A percentile compares a stretch with the other conserved stretches of the same genome.
Conservation (phyloP, 2,329 filamentous ascomycete genomes). For the Niveomyces coronatus region DNA sequence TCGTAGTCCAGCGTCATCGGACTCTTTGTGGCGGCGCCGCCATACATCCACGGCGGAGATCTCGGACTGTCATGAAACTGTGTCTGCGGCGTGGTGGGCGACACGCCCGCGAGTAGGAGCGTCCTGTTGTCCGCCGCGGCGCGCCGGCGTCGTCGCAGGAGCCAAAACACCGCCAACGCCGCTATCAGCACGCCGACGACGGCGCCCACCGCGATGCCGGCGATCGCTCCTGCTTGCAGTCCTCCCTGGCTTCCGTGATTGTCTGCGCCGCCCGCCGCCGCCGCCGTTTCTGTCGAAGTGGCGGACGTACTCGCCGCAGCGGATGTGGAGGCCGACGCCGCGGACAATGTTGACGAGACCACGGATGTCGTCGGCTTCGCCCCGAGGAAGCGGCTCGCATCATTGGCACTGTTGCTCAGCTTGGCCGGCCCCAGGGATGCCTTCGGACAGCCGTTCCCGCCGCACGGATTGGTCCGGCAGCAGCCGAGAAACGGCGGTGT, state of each 20-base stretch:
- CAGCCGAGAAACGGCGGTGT: conserved; percentile 29
- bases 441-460: conserved; percentile 15
- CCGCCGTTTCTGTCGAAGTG: neutral
- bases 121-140: neutral
- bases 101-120: neutral
- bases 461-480: conserved; percentile 20
- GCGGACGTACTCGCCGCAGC: neutral
- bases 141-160: neutral
- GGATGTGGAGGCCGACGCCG: neutral
- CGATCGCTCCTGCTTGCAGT: conserved; percentile 11
- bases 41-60: too few relatives aligned
- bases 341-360: neutral
- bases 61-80: neutral
- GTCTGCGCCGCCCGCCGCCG: neutral
- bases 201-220: conserved; percentile 14
- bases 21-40: too few relatives aligned
- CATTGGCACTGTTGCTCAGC: conserved; percentile 15
- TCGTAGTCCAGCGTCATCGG: too few relatives aligned
- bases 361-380: neutral
- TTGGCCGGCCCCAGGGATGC: conserved; percentile 16
- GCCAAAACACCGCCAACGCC: too few relatives aligned
- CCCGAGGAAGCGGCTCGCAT: neutral
- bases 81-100: neutral
- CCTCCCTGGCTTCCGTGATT: conserved; percentile 7
- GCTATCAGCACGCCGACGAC: conserved; percentile 1